A percentile compares a stretch with the other conserved stretches of the same genome.
Conservation (phyloP, 2,329 filamentous ascomycete species). For the Pestalotiopsis sp. region DNA sequence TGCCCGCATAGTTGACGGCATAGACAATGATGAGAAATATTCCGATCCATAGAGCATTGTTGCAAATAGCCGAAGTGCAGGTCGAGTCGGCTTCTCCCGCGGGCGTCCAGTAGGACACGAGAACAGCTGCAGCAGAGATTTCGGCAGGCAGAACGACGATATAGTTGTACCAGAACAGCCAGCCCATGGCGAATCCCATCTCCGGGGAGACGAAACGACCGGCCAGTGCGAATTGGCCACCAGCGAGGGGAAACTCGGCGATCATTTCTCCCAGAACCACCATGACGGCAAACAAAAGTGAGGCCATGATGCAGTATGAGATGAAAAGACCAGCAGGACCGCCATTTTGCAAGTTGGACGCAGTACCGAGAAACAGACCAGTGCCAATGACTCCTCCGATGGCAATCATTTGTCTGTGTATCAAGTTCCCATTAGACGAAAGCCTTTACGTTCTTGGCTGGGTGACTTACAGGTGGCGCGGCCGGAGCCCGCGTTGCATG, state of each 20-base stretch:
- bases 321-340: conserved; percentile 19
- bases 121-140: conserved; percentile 20
- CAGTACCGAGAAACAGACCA: conserved; percentile 22
- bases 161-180: conserved; percentile 21
- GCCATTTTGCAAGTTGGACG: conserved; percentile 18
- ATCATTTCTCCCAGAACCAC: conserved; percentile 18
- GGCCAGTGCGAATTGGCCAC: conserved; percentile 22
- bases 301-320: conserved; percentile 17
- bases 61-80: conserved; percentile 20
- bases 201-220: conserved; percentile 21
- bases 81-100: conserved; percentile 13
- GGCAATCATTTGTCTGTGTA: conserved; percentile 19
- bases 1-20: conserved; percentile 6
- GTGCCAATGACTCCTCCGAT: conserved; percentile 23
- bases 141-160: conserved; percentile 21
- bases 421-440: not conserved
- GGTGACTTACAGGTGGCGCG: conserved; percentile 5
- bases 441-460: not conserved
- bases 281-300: conserved; percentile 19
- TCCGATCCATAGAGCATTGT: conserved; percentile 20
- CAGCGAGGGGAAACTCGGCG: conserved; percentile 21
- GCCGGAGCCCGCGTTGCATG: conserved; percentile 7
- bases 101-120: conserved; percentile 21
- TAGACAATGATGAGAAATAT: conserved; percentile 13
- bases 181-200: conserved; percentile 22